These are phyloP conservation scores for Fusarium pininemorale DNA, from an alignment of 2,329 filamentous ascomycete genomes.

Conservation along the genomic window DNA sequence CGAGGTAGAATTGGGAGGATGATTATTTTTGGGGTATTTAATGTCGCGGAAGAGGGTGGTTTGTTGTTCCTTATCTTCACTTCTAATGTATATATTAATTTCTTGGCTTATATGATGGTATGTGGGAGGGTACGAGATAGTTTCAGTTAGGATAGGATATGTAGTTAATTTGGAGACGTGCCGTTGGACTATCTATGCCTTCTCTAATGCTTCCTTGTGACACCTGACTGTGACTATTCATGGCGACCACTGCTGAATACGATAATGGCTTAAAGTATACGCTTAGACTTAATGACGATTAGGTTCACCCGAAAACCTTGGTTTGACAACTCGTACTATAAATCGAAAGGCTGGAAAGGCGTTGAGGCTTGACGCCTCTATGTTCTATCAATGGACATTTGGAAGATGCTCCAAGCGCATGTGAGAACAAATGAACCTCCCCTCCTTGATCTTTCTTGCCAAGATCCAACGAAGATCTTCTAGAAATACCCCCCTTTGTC, in stretches of 20 bases:
- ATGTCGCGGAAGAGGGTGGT: constrained; percentile 16
- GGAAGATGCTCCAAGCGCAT: not conserved
- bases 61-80: constrained; percentile 9
- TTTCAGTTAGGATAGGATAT: constrained; percentile 21
- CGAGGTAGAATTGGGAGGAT: constrained; percentile 13
- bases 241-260: not conserved
- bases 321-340: not conserved
- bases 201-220: not conserved
- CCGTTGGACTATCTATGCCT: not conserved
- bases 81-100: constrained; percentile 32
- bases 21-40: constrained; percentile 7
- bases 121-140: not conserved
- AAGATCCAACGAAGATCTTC: not conserved
- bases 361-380: not conserved
- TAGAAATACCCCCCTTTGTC: not conserved
- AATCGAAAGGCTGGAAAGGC: not conserved
- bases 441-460: not conserved
- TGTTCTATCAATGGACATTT: not conserved
- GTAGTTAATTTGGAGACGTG: constrained; percentile 33
- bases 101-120: not conserved
- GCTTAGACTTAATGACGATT: not conserved
- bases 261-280: not conserved
- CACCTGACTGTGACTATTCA: not conserved
- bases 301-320: not conserved
- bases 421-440: not conserved